phyloP scores from a whole-genome alignment of 2,329 filamentous ascomycete species.

The Fusarium algeriense region DNA sequence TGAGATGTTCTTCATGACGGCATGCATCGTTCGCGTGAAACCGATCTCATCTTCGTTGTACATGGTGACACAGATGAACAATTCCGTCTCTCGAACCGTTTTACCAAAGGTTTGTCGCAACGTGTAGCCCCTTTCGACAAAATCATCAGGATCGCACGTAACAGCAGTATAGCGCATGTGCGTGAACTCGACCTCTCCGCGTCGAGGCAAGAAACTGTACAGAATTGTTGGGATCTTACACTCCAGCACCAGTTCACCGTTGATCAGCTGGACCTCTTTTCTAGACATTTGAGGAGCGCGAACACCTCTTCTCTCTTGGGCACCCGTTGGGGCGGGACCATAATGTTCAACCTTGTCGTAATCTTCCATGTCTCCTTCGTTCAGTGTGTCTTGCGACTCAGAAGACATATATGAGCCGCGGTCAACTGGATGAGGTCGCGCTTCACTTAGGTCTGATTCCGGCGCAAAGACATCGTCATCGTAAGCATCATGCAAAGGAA shows the following conservation, averaged over 20 bases:
- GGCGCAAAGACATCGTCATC: constrained; percentile 82
- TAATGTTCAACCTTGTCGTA: constrained; percentile 81
- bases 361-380: constrained; percentile 56
- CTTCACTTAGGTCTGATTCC: constrained; percentile 65
- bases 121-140: constrained; percentile 88
- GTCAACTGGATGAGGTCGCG: constrained; percentile 63
- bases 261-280: constrained; percentile 96
- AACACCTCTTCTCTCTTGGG: constrained; percentile 88
- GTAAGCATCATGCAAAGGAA: constrained; percentile 70
- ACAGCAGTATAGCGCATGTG: constrained; percentile 99
- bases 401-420: constrained; percentile 66
- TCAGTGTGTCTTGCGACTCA: constrained; percentile 66
- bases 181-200: constrained; percentile 95
- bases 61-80: constrained; percentile 98
- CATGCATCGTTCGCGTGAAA: constrained; percentile 98
- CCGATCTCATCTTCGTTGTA: constrained; percentile 98
- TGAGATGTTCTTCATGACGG: constrained; percentile 97
- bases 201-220: constrained; percentile 93
- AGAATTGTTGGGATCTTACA: constrained; percentile 99
- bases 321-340: constrained; percentile 86
- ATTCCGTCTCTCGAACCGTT: constrained; percentile 88
- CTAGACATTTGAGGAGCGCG: constrained; percentile 88
- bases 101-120: constrained; percentile 89
- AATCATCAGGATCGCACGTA: constrained; percentile 97
- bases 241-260: constrained; percentile 96